Evolutionary conservation across 106 monocot genomes (phyloP).

Genomic region (Dioscorea zingiberensis): DNA sequence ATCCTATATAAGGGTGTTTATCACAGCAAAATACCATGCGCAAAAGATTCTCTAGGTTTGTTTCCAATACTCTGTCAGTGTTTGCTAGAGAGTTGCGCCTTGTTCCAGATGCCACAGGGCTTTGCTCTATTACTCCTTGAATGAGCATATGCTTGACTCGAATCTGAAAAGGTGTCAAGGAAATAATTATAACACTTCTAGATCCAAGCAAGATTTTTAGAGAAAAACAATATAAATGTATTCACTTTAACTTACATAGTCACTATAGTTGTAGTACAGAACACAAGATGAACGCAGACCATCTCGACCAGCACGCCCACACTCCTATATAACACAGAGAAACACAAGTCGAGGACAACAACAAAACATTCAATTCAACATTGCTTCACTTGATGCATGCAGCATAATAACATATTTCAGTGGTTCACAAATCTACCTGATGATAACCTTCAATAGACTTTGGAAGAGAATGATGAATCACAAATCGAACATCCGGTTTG

Average conservation of each 20-base stretch:
- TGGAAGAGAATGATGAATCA: conserved; percentile 97
- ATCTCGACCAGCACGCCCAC: conserved; percentile 98
- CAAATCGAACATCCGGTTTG: conserved; percentile 99
- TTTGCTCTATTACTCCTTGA: conserved; percentile 82
- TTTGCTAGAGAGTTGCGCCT: conserved; percentile 22
- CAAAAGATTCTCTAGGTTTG: conserved; percentile 80
- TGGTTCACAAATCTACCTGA: conserved; percentile 46
- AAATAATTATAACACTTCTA: conserved; percentile 2
- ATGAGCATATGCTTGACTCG: conserved; percentile 93
- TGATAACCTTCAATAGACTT: conserved; percentile 99
- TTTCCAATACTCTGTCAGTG: conserved; percentile 58
- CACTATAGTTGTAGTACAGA: conserved; percentile 87
- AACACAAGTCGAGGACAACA: too few species aligned
- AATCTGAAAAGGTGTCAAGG: conserved; percentile 45
- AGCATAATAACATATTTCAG: not conserved
- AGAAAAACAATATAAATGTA: not conserved
- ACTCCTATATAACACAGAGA: conserved; percentile 47
- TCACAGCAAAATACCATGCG: conserved; percentile 60
- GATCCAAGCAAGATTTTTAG: not conserved
- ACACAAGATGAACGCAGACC: conserved; percentile 83
- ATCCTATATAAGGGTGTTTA: not conserved
- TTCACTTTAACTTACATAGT: conserved; percentile 62
- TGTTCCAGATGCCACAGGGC: conserved; percentile 27
- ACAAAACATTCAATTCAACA: too few species aligned
- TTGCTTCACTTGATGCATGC: too few species aligned